Evolutionary conservation across 768 basidiomycete species (phyloP), one percentile per base, ranked within the genome.

Genomic region (Butyriboletus loyo): DNA sequence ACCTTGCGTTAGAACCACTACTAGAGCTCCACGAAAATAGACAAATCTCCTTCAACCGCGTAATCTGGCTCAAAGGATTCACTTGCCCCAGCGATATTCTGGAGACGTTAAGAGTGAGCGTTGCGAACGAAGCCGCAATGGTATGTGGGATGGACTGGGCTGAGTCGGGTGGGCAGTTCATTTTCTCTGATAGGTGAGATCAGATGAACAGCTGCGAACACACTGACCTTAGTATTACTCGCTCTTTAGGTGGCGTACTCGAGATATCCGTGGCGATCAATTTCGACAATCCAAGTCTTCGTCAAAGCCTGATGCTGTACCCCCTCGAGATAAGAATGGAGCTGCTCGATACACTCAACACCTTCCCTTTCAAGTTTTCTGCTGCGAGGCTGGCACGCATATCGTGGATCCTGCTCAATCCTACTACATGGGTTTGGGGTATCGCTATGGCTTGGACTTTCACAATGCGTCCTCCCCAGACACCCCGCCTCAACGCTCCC

Each of bases 141-240:
- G 93, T 98, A 2, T 98, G 97, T 66, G 96, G 95, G n/a, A 98
- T 98, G 96, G 97, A 99, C 66, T 99, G 97, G 97, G 96, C 94
- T 11, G 95, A 99, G 70, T 89, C 94, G 63, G 91, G 93, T 57
- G 94, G 94, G 0, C 89, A 92, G 72, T 99, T 98, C 77, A 94
- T 98, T 59, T 98, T 97, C 73, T 98, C 95, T 17, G 96, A 98
- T 71, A 79, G 96, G 94, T 92, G 58, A 44, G 85, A 11, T 15
- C 69, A 0, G 30, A 24, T 21, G 32, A 5, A 28, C 14, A 5
- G 2, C 7, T 15, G 27, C 11, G 6, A 24, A 10, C 17, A 8
- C 24, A 30, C 5, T 17, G 30, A 21, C 9, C 54, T 37, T 35
- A 44, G 17, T 34, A 36, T 28, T 5, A 17, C 30, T 21, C 37